These are phyloP conservation scores for Gloeostereum incarnatum DNA, from an alignment of 768 basidiomycete genomes.

Conservation along the genomic window DNA sequence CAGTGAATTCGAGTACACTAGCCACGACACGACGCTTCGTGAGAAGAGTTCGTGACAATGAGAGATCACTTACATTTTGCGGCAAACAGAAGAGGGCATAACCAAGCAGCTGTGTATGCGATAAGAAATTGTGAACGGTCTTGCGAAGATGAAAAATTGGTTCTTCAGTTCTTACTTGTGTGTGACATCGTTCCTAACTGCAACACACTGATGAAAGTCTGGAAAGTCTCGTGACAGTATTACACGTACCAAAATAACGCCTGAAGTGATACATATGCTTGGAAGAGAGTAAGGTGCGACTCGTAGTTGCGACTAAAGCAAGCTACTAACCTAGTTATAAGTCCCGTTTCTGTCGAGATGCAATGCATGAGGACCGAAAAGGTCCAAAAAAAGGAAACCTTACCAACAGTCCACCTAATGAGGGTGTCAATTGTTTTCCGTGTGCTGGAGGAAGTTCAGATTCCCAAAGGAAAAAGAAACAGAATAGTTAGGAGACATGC, in stretches of 20 bases:
- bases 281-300: background rate
- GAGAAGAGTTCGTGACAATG: background rate
- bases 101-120: slow-evolving; percentile 1
- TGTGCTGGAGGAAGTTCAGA: background rate
- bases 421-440: background rate
- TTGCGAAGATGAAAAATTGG: background rate
- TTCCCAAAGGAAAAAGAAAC: background rate
- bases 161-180: too few species aligned
- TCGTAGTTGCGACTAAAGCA: background rate
- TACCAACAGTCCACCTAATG: slow-evolving; percentile 1
- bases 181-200: background rate
- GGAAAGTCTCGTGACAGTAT: background rate
- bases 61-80: slow-evolving; percentile 1
- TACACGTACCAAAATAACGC: background rate
- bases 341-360: background rate
- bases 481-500: background rate
- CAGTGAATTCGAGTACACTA: background rate
- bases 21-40: background rate
- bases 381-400: background rate
- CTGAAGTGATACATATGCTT: background rate
- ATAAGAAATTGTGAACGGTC: background rate
- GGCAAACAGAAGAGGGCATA: slow-evolving; percentile 1
- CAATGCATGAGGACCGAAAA: background rate
- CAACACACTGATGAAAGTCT: background rate
- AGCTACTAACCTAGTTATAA: background rate